Conservation (phyloP, 2,329 filamentous ascomycete genomes). For the Colletotrichum lindemuthianum region DNA sequence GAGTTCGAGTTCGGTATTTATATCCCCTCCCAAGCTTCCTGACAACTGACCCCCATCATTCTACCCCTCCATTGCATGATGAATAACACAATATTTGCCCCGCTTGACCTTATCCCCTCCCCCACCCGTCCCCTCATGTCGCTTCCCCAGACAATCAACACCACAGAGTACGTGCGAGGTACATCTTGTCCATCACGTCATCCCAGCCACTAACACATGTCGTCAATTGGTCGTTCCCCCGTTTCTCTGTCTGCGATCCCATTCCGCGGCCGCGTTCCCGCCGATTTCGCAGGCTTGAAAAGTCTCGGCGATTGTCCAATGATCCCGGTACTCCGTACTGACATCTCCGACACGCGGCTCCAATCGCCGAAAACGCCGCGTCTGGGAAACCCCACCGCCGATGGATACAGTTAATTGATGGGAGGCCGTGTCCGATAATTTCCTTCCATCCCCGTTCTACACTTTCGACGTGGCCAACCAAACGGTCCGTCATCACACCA, state of each 20-base stretch:
- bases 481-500: not conserved
- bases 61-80: slow-evolving; percentile 34
- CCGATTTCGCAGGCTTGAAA: slow-evolving; percentile 5
- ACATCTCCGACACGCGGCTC: not conserved
- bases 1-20: slow-evolving; percentile 6
- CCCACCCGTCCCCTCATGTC: not conserved
- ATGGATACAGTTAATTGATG: too few species aligned
- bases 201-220: slow-evolving; percentile 16
- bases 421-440: too few species aligned
- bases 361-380: slow-evolving; percentile 7
- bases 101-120: slow-evolving; percentile 8
- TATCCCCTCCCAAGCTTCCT: not conserved
- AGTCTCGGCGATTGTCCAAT: not conserved
- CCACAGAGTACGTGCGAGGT: slow-evolving; percentile 9
- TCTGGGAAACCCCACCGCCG: not conserved
- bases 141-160: not conserved
- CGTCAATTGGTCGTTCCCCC: not conserved
- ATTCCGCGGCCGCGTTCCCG: slow-evolving; percentile 13
- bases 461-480: too few species aligned
- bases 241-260: not conserved
- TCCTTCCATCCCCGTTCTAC: too few species aligned
- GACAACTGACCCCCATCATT: slow-evolving; percentile 13
- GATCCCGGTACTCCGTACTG: not conserved
- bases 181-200: slow-evolving; percentile 22
- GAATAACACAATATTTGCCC: slow-evolving; percentile 20